Evolutionary conservation across 495 filamentous ascomycete genomes (phyloP).

Genomic region (Cercophora samala): DNA sequence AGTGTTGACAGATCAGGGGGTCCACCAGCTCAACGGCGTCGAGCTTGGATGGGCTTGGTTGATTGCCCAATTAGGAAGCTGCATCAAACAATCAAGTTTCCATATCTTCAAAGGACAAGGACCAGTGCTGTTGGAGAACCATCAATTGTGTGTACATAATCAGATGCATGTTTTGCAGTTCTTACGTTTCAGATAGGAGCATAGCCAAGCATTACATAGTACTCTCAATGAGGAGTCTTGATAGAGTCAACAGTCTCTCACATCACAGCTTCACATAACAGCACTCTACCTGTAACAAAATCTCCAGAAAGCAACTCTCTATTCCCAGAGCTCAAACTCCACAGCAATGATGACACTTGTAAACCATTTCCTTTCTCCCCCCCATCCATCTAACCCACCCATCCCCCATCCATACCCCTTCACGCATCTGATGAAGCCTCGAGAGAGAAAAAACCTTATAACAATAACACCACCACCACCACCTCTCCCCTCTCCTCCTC

Average conservation of each 20-base stretch:
- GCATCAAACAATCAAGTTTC: constrained; percentile 2
- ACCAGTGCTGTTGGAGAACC: background rate
- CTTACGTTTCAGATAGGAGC: too few relatives aligned
- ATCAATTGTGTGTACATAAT: too few relatives aligned
- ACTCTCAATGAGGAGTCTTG: too few relatives aligned
- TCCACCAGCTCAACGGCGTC: constrained; percentile 9
- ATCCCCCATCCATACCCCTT: background rate
- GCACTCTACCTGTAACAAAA: background rate
- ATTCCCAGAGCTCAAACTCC: background rate
- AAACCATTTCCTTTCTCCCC: too few relatives aligned
- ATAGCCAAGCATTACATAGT: too few relatives aligned
- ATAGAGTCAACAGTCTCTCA: too few relatives aligned
- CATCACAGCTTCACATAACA: too few relatives aligned
- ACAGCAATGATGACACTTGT: background rate
- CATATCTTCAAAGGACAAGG: background rate
- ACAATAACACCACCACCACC: background rate
- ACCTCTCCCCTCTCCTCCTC: too few relatives aligned
- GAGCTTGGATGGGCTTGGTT: constrained; percentile 13
- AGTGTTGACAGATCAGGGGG: background rate
- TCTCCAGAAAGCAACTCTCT: background rate
- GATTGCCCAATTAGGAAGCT: constrained; percentile 22
- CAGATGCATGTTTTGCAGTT: too few relatives aligned
- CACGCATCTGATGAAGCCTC: background rate
- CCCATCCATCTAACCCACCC: background rate
- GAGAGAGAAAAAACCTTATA: background rate